A percentile compares a stretch with the other conserved stretches of the same genome.
Conservation (phyloP, 805 yeast genomes). For the Zygotorulaspora danielsina region DNA sequence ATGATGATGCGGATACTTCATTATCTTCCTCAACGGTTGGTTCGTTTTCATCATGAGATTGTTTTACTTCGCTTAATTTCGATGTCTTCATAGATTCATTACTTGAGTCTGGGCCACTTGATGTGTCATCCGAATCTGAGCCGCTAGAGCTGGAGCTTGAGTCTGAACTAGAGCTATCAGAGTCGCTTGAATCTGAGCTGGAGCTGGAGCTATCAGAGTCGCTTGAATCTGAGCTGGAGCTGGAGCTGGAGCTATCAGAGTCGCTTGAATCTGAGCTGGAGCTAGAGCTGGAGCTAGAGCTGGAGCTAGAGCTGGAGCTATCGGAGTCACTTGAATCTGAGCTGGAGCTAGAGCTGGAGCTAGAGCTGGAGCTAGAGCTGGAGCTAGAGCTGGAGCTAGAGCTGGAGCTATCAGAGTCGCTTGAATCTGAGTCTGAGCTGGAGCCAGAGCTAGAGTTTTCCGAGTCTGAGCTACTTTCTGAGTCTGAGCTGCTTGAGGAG, state of each 20-base stretch:
- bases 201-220: slow-evolving; percentile 7
- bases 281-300: slow-evolving; percentile 7
- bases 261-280: slow-evolving; percentile 9
- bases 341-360: slow-evolving; percentile 15
- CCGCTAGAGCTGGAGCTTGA: slow-evolving; percentile 19
- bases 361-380: slow-evolving; percentile 10
- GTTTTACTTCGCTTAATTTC: slow-evolving; percentile 18
- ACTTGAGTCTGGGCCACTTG: slow-evolving; percentile 13
- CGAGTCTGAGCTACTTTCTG: slow-evolving; percentile 8
- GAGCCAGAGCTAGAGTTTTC: background rate
- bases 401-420: slow-evolving; percentile 12
- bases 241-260: slow-evolving; percentile 11
- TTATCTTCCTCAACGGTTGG: slow-evolving; percentile 15
- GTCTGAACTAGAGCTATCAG: slow-evolving; percentile 11
- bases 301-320: slow-evolving; percentile 13
- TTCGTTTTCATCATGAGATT: slow-evolving; percentile 5
- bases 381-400: slow-evolving; percentile 21
- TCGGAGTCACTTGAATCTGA: slow-evolving; percentile 17
- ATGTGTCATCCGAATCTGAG: slow-evolving; percentile 13
- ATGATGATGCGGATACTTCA: slow-evolving; percentile 24
- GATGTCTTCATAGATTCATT: slow-evolving; percentile 16
- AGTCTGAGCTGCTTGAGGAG: slow-evolving; percentile 6
- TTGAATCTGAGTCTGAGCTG: slow-evolving; percentile 15
- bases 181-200: slow-evolving; percentile 5
- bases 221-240: slow-evolving; percentile 10